These are phyloP conservation scores for Camillea tinctor DNA, from an alignment of 2,329 filamentous ascomycete species.

Conservation along the genomic window DNA sequence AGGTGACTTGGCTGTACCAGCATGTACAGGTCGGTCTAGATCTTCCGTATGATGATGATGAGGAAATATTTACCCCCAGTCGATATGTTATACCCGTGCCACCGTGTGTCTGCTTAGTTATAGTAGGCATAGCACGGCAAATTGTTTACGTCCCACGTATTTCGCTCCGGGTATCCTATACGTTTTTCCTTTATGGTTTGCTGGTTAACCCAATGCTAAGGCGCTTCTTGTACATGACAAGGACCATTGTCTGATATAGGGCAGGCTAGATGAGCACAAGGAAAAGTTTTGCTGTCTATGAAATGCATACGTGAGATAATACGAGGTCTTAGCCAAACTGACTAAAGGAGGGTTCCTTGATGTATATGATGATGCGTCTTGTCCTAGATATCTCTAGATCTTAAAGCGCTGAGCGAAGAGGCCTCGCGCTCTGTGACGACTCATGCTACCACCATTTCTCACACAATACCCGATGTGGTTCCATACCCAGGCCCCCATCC, in stretches of 20 bases:
- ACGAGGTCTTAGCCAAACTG: too few relatives aligned
- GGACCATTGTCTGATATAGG: too few relatives aligned
- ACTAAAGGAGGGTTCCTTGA: background rate
- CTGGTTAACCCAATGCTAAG: too few relatives aligned
- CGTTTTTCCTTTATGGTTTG: too few relatives aligned
- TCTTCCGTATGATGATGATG: background rate
- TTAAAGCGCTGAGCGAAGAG: too few relatives aligned
- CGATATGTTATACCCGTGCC: background rate
- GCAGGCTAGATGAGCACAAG: too few relatives aligned
- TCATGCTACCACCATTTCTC: constrained; percentile 62
- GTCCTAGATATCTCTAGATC: background rate
- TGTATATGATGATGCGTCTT: background rate
- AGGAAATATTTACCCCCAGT: background rate
- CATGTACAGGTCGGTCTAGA: background rate
- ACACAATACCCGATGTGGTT: constrained; percentile 48
- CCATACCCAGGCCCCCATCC: constrained; percentile 36
- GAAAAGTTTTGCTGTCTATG: too few relatives aligned
- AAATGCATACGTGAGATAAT: too few relatives aligned
- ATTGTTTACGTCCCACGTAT: background rate
- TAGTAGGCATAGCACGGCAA: background rate
- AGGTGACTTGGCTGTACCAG: constrained; percentile 5
- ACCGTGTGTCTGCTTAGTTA: background rate
- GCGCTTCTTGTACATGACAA: too few relatives aligned
- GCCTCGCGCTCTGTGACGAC: background rate
- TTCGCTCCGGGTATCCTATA: background rate